A percentile compares a stretch with the other conserved stretches of the same genome.
Conservation (phyloP, 2,329 filamentous ascomycete genomes). For the Chrysoporthe cubensis region DNA sequence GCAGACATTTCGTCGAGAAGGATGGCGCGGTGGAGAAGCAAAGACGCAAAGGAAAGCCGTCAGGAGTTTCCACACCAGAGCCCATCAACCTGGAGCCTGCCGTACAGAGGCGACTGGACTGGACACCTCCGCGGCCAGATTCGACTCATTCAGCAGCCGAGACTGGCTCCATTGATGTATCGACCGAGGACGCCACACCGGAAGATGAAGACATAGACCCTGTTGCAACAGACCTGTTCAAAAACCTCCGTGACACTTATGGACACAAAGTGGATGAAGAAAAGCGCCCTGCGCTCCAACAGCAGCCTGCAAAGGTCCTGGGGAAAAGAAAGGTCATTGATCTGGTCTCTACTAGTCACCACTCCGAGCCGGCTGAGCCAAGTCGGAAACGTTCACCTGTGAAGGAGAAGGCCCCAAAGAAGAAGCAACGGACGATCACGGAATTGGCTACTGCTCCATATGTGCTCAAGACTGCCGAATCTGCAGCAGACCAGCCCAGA, state of each 20-base stretch:
- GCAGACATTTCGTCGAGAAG: conserved; percentile 37
- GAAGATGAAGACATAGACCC: neutral
- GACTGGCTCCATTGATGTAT: conserved; percentile 12
- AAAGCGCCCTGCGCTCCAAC: conserved; percentile 27
- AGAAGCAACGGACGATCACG: conserved; percentile 78
- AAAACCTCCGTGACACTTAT: conserved; percentile 48
- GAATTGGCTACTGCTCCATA: conserved; percentile 77
- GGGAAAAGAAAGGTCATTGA: conserved; percentile 63
- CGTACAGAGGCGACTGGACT: conserved; percentile 59
- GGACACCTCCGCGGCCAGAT: conserved; percentile 67
- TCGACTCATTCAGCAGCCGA: conserved; percentile 31
- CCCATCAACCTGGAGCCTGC: conserved; percentile 52
- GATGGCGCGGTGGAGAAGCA: conserved; percentile 3
- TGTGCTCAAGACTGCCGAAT: conserved; percentile 41
- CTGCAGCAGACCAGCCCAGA: conserved; percentile 35
- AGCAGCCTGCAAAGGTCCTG: conserved; percentile 41
- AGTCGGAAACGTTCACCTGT: conserved; percentile 35
- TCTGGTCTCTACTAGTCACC: conserved; percentile 42
- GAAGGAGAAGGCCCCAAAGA: conserved; percentile 62
- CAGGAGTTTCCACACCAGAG: conserved; percentile 35
- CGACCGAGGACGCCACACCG: neutral
- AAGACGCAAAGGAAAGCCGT: conserved; percentile 31
- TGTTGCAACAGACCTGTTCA: conserved; percentile 43
- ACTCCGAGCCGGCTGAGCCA: conserved; percentile 33
- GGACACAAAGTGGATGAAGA: conserved; percentile 38